Evolutionary conservation across 345 rosid species (phyloP).

Genomic region (Excoecaria agallocha): DNA sequence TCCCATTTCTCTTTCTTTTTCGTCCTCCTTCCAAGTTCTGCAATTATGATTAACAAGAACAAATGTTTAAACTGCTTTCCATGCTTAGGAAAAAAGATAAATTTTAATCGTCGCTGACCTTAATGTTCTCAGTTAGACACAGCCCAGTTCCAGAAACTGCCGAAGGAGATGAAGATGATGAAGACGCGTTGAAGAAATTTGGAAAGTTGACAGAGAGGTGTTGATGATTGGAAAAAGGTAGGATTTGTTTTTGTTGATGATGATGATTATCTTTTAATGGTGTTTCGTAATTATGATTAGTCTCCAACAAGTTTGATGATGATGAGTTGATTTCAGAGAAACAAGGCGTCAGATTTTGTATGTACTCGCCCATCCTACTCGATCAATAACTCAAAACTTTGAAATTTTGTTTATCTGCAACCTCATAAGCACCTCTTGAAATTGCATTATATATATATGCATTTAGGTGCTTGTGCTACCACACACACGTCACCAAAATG

Average conservation of each 20-base stretch:
- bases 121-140: not conserved
- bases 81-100: not conserved
- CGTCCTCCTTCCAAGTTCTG: slow-evolving; percentile 30
- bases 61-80: no score
- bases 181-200: slow-evolving; percentile 7
- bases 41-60: slow-evolving; percentile 5
- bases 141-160: slow-evolving; percentile 20
- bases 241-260: no score
- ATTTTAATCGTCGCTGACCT: slow-evolving; percentile 13
- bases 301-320: slow-evolving; percentile 19
- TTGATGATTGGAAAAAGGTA: slow-evolving; percentile 35
- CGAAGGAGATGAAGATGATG: slow-evolving; percentile 12
- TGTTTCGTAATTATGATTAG: not conserved
- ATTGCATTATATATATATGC: not conserved
- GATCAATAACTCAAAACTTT: not conserved
- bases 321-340: slow-evolving; percentile 22
- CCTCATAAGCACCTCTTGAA: not conserved
- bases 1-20: slow-evolving; percentile 36
- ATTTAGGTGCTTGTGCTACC: no score
- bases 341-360: slow-evolving; percentile 14
- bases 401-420: not conserved
- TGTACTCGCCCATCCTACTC: slow-evolving; percentile 10
- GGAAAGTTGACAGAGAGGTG: slow-evolving; percentile 24
- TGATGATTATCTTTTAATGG: slow-evolving; percentile 12
- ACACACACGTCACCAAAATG: no score